These are phyloP conservation scores for Mortierella sp. DNA, from an alignment of 371 early-diverging fungal genomes.

Conservation along the genomic window DNA sequence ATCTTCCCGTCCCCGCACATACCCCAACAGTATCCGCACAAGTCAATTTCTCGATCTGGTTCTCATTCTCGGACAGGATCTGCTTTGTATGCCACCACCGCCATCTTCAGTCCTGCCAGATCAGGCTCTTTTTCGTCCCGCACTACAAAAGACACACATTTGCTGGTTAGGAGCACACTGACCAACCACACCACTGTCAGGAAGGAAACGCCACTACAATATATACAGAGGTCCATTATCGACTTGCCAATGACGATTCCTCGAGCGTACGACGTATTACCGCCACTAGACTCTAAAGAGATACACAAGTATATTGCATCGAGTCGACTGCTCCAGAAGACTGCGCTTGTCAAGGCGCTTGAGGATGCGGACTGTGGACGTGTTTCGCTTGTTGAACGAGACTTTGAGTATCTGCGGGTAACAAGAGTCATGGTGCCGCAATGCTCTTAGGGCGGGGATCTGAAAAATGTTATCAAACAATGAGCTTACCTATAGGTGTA, in stretches of 20 bases:
- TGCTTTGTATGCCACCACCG: background rate
- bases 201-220: background rate
- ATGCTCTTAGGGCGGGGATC: background rate
- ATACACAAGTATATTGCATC: slow-evolving; percentile 32
- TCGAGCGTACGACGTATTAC: slow-evolving; percentile 21
- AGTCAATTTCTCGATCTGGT: background rate
- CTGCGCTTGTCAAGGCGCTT: slow-evolving; percentile 22
- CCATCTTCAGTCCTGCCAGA: background rate
- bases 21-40: background rate
- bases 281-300: background rate
- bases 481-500: background rate
- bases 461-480: background rate
- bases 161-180: background rate
- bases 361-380: slow-evolving; percentile 17
- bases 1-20: background rate
- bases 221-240: background rate
- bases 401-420: slow-evolving; percentile 41
- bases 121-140: background rate
- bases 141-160: background rate
- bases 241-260: background rate
- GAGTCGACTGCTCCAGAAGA: slow-evolving; percentile 32
- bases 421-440: background rate
- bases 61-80: background rate
- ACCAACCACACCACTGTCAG: background rate
- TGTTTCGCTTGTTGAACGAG: slow-evolving; percentile 30